Evolutionary conservation across 148 eudicot species (phyloP), one percentile per base, ranked within the genome.

Genomic region (Chenopodium berlandieri): DNA sequence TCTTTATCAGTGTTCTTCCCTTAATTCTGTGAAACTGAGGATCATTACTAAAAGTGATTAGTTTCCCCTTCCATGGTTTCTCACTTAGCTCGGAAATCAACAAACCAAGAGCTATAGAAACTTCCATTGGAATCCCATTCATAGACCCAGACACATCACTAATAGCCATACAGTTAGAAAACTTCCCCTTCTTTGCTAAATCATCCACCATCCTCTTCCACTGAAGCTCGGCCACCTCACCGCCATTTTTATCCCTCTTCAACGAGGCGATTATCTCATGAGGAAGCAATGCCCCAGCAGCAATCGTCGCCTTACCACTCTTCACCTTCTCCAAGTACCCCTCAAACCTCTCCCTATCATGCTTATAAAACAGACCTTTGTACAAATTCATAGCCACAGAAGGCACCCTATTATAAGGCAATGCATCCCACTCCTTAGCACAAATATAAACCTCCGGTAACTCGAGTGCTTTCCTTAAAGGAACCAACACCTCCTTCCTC

Each of bases 201-300:
- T 90, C 91, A 27, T 82, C 87, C 54, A 90, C 90, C 84, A 88
- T 84, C 67, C 90, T 85, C 72, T 84, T 84, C 92, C 92, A 88
- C 13, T 90, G 92, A 11, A 88, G 85, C 81, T 86, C 87, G 0
- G 88, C 85, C 3, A 88, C 88, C 2, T 73, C 78, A 71, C 52
- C 54, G 2, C 75, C 54, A 13, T 72, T 72, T 3, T 44, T 19
- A 30, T 40, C 75, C 50, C 16, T 58, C 63, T 13, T 14, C 63
- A 58, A 58, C 22, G 63, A 58, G 20, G n/a, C 7, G 63, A 58
- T 58, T 44, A 88, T 82, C 76, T 87, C 85, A 25, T 89, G 91
- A 3, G 90, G 90, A 32, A 90, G 85, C 79, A 90, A 76, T 14
- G 91, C 86, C 4, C 90, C 91, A 0, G 89, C 92, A 13, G 88